Percentiles rank a stretch among this genome's conserved stretches.
These are phyloP conservation scores for Nicotiana tabacum DNA, from an alignment of 257 asterid species.

Conservation along the genomic window DNA sequence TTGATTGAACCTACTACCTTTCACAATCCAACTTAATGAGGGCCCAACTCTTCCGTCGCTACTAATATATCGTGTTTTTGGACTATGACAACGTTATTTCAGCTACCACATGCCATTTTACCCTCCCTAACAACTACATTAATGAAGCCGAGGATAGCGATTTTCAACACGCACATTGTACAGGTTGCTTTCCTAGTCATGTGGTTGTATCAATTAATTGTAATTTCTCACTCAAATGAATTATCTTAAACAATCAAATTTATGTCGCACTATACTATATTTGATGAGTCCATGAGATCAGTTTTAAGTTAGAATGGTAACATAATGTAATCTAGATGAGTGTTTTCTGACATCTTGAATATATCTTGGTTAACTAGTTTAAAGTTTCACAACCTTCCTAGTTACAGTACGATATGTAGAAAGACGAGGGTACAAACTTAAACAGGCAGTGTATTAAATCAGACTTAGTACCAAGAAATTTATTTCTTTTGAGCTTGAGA, in stretches of 20 bases:
- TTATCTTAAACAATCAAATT: background rate
- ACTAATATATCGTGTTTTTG: background rate
- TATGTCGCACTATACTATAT: background rate
- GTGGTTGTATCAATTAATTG: background rate
- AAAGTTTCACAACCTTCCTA: background rate
- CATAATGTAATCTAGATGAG: background rate
- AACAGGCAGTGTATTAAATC: background rate
- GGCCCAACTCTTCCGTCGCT: background rate
- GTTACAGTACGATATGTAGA: background rate
- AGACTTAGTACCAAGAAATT: background rate
- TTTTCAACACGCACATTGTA: background rate
- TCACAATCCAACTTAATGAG: background rate
- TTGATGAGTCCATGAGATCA: background rate
- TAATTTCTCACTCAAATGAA: background rate
- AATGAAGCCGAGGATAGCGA: background rate
- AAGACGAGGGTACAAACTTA: background rate
- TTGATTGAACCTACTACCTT: slow-evolving; percentile 4
- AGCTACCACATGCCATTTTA: background rate
- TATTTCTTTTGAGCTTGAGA: background rate
- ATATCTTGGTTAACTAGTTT: background rate
- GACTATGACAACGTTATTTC: background rate
- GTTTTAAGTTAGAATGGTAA: background rate
- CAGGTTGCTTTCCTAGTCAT: background rate
- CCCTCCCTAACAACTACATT: background rate
- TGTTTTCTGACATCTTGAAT: background rate